Evolutionary conservation across 345 rosid species (phyloP), one percentile per base, ranked within the genome.

Genomic region (Brassica juncea): DNA sequence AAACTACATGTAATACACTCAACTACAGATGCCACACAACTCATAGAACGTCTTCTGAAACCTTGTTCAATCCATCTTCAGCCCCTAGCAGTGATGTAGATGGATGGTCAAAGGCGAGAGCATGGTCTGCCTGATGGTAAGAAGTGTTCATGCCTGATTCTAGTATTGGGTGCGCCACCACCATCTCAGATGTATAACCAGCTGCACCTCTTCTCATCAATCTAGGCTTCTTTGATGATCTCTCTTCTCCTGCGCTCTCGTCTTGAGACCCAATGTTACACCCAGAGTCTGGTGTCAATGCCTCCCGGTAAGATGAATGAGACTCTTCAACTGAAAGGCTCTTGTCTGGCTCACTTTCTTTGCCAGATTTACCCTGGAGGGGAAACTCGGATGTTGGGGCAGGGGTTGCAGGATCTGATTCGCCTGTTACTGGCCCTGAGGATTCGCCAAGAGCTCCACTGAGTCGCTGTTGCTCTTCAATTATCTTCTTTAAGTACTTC

Each of bases 401-500:
- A 52, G 97, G 99, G 54, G 98, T 95, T 82, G 92, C 88, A 39
- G 97, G 99, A 73, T 91, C 96, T 21, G 87, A 88, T 77, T 90
- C 89, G 71, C 87, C 98, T 54, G 89, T 81, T 82, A 88, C 91
- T 74, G 88, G 89, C 61, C 75, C 85, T 6, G 91, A 81, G 15
- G 81, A 79, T 75, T 95, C 96, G 32, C 84, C 82, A 61, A 93
- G 88, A 52, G 74, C 88, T 55, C 96, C 97, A 76, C 90, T 89
- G 1, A 95, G 89, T 64, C 90, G 88, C 31, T 94, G 97, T 80
- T 95, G 98, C 89, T 95, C 99, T 87, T 95, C 97, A 35, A 95
- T 95, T 80, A 95, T 95, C 90, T 93, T 95, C 87, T 95, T 93
- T 86, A 95, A 83, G 84, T 93, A 95, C 86, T 93, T 91, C 62